Conservation (phyloP, 2,329 filamentous ascomycete species). For the Davidsoniella australis region DNA sequence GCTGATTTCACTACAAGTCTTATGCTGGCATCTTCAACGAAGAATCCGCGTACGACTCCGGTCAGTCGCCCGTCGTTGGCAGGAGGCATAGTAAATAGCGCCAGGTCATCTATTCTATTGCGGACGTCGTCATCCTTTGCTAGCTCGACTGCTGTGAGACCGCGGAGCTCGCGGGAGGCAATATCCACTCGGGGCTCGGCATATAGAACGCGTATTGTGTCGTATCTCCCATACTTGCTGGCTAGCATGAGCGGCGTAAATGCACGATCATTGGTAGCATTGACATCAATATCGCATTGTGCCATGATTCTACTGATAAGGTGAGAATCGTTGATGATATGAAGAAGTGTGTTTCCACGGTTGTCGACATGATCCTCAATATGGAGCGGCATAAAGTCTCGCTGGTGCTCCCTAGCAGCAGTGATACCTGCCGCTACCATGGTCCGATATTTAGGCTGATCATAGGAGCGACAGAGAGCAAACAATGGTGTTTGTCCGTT, state of each 20-base stretch:
- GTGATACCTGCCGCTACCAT: constrained; percentile 77
- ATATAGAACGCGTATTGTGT: constrained; percentile 80
- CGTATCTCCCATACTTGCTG: constrained; percentile 91
- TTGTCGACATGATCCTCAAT: constrained; percentile 82
- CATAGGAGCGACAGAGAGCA: constrained; percentile 85
- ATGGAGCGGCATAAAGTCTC: constrained; percentile 64
- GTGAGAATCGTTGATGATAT: constrained; percentile 77
- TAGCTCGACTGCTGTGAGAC: constrained; percentile 83
- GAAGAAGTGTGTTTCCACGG: constrained; percentile 89
- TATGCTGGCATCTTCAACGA: constrained; percentile 90
- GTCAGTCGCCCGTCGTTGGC: constrained; percentile 68
- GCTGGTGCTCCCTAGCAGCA: constrained; percentile 56
- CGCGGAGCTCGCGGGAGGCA: constrained; percentile 66
- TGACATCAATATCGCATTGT: constrained; percentile 84
- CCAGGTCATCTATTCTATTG: constrained; percentile 88
- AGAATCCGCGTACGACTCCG: constrained; percentile 85
- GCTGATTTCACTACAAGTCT: constrained; percentile 89
- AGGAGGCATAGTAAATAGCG: constrained; percentile 59
- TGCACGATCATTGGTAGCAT: constrained; percentile 83
- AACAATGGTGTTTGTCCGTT: constrained; percentile 97
- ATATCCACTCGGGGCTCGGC: constrained; percentile 76
- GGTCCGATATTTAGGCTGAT: constrained; percentile 66
- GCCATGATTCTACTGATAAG: constrained; percentile 61
- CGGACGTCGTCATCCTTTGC: constrained; percentile 96
- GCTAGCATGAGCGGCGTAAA: constrained; percentile 97